Conservation (phyloP, 257 asterid genomes). For the Nicotiana noctiflora region DNA sequence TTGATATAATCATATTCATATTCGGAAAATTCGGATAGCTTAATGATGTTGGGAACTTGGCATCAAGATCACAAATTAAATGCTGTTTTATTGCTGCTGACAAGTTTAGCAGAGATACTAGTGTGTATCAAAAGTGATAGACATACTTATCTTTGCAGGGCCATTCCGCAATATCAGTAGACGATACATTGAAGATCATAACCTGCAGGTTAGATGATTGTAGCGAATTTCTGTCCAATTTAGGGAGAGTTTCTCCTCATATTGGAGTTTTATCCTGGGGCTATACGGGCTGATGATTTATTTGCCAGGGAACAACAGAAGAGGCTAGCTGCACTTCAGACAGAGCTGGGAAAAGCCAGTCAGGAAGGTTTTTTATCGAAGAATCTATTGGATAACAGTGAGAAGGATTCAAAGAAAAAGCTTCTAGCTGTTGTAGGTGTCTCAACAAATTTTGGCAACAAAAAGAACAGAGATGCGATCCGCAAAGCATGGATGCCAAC, state of each 20-base stretch:
- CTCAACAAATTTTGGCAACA: constrained; percentile 65
- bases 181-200: constrained; percentile 66
- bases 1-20: no score
- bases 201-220: constrained; percentile 56
- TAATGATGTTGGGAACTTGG: neutral
- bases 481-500: constrained; percentile 91
- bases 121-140: neutral
- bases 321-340: constrained; percentile 56
- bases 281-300: constrained; percentile 16
- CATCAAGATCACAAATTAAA: neutral
- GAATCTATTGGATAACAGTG: constrained; percentile 34
- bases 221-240: neutral
- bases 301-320: constrained; percentile 66
- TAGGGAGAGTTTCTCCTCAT: constrained; percentile 7
- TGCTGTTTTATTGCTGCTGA: neutral
- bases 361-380: constrained; percentile 67
- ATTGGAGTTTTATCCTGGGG: constrained; percentile 5
- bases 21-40: neutral
- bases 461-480: constrained; percentile 76
- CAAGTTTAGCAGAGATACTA: neutral
- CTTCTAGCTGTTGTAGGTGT: constrained; percentile 73
- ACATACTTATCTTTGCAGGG: constrained; percentile 40
- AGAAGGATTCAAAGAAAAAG: constrained; percentile 40
- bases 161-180: constrained; percentile 65
- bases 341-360: constrained; percentile 63